Evolutionary conservation across 352 stramenopile species (phyloP).

Genomic region (Aphanomyces invadans): DNA sequence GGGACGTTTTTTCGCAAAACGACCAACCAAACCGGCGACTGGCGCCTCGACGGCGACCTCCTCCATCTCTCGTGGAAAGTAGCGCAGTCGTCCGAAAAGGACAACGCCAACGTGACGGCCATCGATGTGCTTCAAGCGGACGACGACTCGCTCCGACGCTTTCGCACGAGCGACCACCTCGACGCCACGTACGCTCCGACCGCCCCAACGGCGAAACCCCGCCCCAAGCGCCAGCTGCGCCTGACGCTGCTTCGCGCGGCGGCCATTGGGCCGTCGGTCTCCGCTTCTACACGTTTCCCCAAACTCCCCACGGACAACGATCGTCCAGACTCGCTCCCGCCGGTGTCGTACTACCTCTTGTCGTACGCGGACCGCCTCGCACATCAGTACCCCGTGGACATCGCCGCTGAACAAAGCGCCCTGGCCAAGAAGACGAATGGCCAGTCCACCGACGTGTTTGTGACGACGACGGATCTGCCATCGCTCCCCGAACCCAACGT

Average conservation of each 20-base stretch:
- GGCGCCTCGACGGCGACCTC: slow-evolving; percentile 69
- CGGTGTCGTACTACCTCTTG: slow-evolving; percentile 44
- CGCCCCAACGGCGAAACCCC: slow-evolving; percentile 18
- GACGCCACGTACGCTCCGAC: slow-evolving; percentile 5
- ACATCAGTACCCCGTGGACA: slow-evolving; percentile 57
- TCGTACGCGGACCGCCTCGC: slow-evolving; percentile 57
- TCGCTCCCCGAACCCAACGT: slow-evolving; percentile 24
- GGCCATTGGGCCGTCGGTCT: background rate
- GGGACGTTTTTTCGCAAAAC: slow-evolving; percentile 61
- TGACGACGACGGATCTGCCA: slow-evolving; percentile 39
- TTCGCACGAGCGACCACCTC: slow-evolving; percentile 44
- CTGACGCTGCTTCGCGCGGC: slow-evolving; percentile 19
- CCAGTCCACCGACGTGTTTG: slow-evolving; percentile 45
- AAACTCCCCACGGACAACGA: too few species aligned
- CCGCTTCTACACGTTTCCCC: too few species aligned
- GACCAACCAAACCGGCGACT: slow-evolving; percentile 59
- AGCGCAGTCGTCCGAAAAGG: slow-evolving; percentile 14
- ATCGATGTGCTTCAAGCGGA: slow-evolving; percentile 70
- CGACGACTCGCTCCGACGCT: slow-evolving; percentile 67
- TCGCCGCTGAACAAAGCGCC: slow-evolving; percentile 49
- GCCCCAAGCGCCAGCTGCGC: slow-evolving; percentile 10
- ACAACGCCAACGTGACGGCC: slow-evolving; percentile 7
- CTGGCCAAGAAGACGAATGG: slow-evolving; percentile 43
- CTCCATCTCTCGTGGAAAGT: slow-evolving; percentile 73
- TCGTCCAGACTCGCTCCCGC: background rate